Base-by-base conservation (phyloP, 2,329 filamentous ascomycete genomes). In the Penicillium griseofulvum region DNA sequence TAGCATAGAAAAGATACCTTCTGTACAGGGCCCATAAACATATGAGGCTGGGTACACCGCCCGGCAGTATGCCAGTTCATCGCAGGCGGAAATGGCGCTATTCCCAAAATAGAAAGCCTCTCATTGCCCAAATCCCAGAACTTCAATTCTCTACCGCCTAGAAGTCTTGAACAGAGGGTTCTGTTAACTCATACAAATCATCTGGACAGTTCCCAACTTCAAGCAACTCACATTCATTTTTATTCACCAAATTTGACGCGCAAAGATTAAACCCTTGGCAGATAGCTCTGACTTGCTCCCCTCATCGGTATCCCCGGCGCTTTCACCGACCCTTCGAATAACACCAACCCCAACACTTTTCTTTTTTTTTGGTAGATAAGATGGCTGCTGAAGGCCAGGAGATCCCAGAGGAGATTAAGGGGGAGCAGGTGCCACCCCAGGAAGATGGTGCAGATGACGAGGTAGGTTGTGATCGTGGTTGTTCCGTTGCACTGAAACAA, bases 391-490 rank as follows among this genome's bases (percentile, higher is more conserved):
- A 76, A 63, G 70, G 70, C 47, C 57, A 68, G 28, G 68, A 73
- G 52, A 58, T 73, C 12, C 68, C 70, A 57, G 57, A 67, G 31
- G 68, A 74, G 53, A 52, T 73, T 12, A 69, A 71, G 59, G 68
- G 74, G 60, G 72, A 76, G 63, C 71, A 65, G 60, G 57, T 71
- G 52, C 71, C 73, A 34, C 58, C 61, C 52, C 71, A 75, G 22
- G 72, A 76, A 45, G 76, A 76, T 56, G 72, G 68, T 24, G 74
- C 68, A 48, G 75, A 78, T 58, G 76, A 78, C 65, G 76, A 78
- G 71, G 76, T 78, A 71, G 57, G 66, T 61, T 61, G 47, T 54
- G 33, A 44, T 34, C 48, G 11, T 24, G 47, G 37, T 33, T 19
- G 37, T 49, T 36, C 37, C 26, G 43, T 5, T 47, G n/a, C 38